A percentile compares a stretch with the other conserved stretches of the same genome.
Evolutionary conservation across 768 basidiomycete species (phyloP).

Genomic region (Naganishia vaughanmartiniae): DNA sequence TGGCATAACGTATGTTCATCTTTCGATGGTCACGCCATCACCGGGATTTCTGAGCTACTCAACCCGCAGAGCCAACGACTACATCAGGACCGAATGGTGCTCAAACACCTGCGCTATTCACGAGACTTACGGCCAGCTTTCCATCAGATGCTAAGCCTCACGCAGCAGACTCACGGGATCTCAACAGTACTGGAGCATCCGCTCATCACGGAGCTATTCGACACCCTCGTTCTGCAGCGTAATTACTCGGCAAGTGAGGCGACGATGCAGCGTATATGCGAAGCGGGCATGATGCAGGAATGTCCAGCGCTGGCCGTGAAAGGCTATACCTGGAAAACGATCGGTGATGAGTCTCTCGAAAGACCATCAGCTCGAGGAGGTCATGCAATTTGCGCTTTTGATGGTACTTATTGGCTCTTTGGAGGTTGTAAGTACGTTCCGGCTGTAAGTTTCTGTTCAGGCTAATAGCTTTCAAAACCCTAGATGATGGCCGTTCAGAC

Average conservation of each 20-base stretch:
- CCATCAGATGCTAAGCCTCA: slow-evolving; percentile 18
- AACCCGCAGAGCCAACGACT: slow-evolving; percentile 30
- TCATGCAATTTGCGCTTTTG: slow-evolving; percentile 17
- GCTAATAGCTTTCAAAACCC: not conserved
- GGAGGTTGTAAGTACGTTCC: slow-evolving; percentile 26
- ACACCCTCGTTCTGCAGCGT: slow-evolving; percentile 28
- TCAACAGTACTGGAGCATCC: slow-evolving; percentile 33
- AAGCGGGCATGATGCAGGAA: slow-evolving; percentile 30
- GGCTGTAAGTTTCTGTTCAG: not conserved
- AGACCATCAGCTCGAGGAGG: slow-evolving; percentile 20
- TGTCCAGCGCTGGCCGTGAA: not conserved
- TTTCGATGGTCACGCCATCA: not conserved
- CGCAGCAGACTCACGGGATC: not conserved
- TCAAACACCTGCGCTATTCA: slow-evolving; percentile 33
- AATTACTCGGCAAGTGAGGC: slow-evolving; percentile 26
- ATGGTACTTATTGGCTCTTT: slow-evolving; percentile 27
- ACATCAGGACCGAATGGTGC: slow-evolving; percentile 32
- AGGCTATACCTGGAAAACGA: slow-evolving; percentile 10
- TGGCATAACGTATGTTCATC: slow-evolving; percentile 22
- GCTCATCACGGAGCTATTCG: slow-evolving; percentile 29
- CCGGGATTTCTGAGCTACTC: not conserved
- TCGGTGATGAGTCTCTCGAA: not conserved
- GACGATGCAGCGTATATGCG: slow-evolving; percentile 24
- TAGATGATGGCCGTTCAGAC: not conserved
- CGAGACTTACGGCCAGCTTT: slow-evolving; percentile 24